phyloP scores from a whole-genome alignment of 352 stramenopile species.

The Peronosclerospora sorghi region DNA sequence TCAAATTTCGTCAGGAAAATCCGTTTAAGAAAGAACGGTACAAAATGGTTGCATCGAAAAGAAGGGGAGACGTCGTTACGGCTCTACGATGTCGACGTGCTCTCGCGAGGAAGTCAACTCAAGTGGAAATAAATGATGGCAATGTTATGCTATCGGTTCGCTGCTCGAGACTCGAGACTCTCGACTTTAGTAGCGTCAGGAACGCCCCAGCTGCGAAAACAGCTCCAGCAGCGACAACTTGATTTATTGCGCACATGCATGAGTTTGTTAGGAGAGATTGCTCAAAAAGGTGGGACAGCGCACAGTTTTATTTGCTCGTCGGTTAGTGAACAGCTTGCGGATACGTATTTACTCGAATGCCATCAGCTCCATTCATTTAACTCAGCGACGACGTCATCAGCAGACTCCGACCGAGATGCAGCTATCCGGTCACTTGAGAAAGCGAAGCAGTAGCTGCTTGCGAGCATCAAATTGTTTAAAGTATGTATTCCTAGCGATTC shows the following conservation, averaged over 20 bases:
- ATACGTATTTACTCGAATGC: constrained; percentile 69
- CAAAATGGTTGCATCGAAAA: constrained; percentile 75
- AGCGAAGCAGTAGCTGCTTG: constrained; percentile 49
- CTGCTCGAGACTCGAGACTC: constrained; percentile 52
- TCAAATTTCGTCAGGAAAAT: constrained; percentile 83
- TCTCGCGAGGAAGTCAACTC: constrained; percentile 72
- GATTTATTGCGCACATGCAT: constrained; percentile 71
- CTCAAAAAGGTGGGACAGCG: constrained; percentile 33
- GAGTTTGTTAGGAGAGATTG: constrained; percentile 61
- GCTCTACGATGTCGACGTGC: constrained; percentile 74
- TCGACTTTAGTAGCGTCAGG: constrained; percentile 47
- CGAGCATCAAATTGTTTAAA: constrained; percentile 67
- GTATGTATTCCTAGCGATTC: constrained; percentile 39
- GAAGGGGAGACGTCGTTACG: constrained; percentile 69
- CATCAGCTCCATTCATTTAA: constrained; percentile 19
- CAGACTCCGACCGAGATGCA: constrained; percentile 8
- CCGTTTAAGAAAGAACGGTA: constrained; percentile 68
- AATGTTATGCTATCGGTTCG: constrained; percentile 83
- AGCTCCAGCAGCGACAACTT: constrained; percentile 61
- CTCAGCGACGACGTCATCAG: constrained; percentile 1
- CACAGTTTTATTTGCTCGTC: constrained; percentile 74
- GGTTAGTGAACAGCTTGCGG: constrained; percentile 68
- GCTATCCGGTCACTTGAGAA: constrained; percentile 29
- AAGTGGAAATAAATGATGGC: constrained; percentile 89
- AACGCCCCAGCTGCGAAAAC: constrained; percentile 39